Percentiles rank a stretch among this genome's conserved stretches.
Evolutionary conservation across 139 green algal species (phyloP).

Genomic region (Closterium sp.): DNA sequence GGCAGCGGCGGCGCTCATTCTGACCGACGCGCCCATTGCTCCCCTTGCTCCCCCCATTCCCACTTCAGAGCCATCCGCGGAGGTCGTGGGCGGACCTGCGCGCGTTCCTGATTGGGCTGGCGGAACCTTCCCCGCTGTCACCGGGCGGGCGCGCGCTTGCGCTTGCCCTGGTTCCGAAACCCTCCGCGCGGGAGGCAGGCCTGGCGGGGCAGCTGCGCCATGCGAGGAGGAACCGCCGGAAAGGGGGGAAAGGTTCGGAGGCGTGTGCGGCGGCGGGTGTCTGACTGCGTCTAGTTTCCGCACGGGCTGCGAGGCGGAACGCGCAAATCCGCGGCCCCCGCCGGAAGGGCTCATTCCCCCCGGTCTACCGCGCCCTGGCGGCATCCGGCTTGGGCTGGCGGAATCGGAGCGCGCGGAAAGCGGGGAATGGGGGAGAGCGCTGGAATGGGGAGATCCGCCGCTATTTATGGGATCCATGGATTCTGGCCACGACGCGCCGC

Average conservation of each 20-base stretch:
- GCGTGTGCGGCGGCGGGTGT: background rate
- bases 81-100: no score
- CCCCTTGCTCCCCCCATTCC: no score
- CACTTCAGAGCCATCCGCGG: no score
- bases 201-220: background rate
- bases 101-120: no score
- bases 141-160: background rate
- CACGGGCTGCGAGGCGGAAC: background rate
- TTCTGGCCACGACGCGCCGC: background rate
- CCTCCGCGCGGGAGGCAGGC: background rate
- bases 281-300: background rate
- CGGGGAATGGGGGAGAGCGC: background rate
- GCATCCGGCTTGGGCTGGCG: background rate
- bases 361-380: background rate
- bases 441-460: background rate
- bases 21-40: background rate
- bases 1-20: background rate
- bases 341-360: background rate
- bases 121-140: background rate
- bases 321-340: background rate
- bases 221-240: background rate
- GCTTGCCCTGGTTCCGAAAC: background rate
- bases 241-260: background rate
- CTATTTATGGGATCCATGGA: background rate
- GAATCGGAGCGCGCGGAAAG: background rate